Percentiles rank a stretch among this genome's conserved stretches.
Conservation (phyloP, 768 basidiomycete species). For the Megacollybia marginata region DNA sequence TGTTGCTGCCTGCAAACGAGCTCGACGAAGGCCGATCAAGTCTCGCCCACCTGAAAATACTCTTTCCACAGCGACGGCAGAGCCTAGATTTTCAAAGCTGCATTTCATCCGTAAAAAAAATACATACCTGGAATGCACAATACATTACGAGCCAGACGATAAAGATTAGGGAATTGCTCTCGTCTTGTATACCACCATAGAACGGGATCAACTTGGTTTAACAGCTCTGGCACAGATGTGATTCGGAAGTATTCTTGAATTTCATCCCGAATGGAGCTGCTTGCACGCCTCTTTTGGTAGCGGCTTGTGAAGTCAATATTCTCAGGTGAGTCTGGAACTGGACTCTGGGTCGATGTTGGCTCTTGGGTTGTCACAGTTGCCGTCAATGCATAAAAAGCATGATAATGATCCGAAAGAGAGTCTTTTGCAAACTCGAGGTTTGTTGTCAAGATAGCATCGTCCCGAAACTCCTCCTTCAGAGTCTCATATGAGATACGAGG, state of each 20-base stretch:
- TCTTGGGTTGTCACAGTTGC: not conserved
- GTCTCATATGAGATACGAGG: conserved; percentile 22
- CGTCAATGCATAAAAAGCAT: not conserved
- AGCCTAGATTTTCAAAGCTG: not conserved
- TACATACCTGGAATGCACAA: not conserved
- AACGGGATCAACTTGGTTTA: no score
- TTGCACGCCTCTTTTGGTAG: not conserved
- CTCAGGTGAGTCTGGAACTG: no score
- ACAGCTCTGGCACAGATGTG: no score
- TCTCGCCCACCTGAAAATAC: no score
- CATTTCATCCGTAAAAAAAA: not conserved
- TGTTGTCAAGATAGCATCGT: conserved; percentile 12
- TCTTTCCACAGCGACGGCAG: not conserved
- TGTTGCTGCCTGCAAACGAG: no score
- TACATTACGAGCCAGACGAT: no score
- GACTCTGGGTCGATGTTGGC: not conserved
- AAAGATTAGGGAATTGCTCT: no score
- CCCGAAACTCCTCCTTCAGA: conserved; percentile 11
- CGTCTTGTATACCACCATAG: no score
- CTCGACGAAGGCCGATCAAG: no score
- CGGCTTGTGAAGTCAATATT: not conserved
- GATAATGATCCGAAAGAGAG: not conserved
- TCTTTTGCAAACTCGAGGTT: not conserved
- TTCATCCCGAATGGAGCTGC: not conserved
- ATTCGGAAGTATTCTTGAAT: no score